These are phyloP conservation scores for Fusarium sterilihyphosum DNA, from an alignment of 2,329 filamentous ascomycete genomes.

Conservation along the genomic window DNA sequence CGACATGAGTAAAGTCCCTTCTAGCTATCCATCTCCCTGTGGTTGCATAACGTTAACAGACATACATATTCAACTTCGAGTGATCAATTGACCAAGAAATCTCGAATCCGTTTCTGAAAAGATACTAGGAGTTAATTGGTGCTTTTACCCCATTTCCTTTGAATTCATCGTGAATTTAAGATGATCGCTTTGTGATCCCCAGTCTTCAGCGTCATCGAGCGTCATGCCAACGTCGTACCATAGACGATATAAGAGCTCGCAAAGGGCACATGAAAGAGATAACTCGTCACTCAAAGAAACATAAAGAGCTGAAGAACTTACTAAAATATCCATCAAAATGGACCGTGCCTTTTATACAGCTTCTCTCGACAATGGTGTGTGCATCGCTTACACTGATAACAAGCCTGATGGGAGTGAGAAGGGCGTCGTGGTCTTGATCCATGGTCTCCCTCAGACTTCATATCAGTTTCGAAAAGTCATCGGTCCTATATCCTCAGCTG, in stretches of 20 bases:
- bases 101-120: not conserved
- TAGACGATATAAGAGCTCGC: not conserved
- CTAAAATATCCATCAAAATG: not conserved
- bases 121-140: not conserved
- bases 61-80: accelerated
- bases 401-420: not conserved
- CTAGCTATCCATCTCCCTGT: accelerated
- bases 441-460: constrained; percentile 20
- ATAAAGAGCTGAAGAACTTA: no score
- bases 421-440: constrained; percentile 10
- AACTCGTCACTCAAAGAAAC: not conserved
- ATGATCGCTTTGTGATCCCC: constrained; percentile 11
- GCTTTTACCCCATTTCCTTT: no score
- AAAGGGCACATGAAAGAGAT: no score
- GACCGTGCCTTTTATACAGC: constrained; percentile 6
- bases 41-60: accelerated
- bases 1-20: accelerated
- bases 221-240: not conserved
- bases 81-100: not conserved
- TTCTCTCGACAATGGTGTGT: not conserved
- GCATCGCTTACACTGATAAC: constrained; percentile 17
- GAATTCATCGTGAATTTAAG: not conserved
- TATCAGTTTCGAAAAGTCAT: constrained; percentile 21
- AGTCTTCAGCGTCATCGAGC: constrained; percentile 24
- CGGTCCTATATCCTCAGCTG: not conserved